Evolutionary conservation across 257 asterid genomes (phyloP), one percentile per base, ranked within the genome.

Genomic region (Knoxia roxburghii): DNA sequence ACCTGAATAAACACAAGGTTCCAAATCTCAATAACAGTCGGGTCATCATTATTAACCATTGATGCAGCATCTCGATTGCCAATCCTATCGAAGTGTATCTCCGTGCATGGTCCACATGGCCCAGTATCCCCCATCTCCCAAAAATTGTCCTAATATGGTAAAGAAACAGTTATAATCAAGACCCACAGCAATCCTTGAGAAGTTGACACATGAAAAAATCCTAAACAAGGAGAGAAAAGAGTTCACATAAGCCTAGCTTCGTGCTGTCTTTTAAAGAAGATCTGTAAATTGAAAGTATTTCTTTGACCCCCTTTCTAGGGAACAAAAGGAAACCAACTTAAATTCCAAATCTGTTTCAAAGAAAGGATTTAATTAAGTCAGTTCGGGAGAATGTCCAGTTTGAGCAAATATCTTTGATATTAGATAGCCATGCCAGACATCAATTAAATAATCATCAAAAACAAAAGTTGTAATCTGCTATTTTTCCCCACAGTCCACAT

Each of bases 101-200:
- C 99, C 1, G 99, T 87, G 79, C 98, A 94, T 63, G 99, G 99
- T 53, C 99, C 99, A 66, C 99, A 94, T 7, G 99, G 99, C 51
- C 99, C 99, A 17, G 99, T 87, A 81, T 94, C 99, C 61, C 99
- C 99, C 99, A 94, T 94, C 81, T 94, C 99, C 99, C 99, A 94
- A 70, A 94, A 94, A 57, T 94, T 90, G 82, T 94, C 99, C 98
- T 93, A 45, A 67, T 63, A 52, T 50, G 68, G 61, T 54, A 52
- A 41, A 54, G 72, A 7, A 65, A 70, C 52, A 71, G 60, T 48
- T 53, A 33, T 54, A 50, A 39, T 29, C 23, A 33, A 65, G 17
- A 21, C 46, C 39, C 37, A 24, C 21, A 54, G 4, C 27, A 50
- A 21, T 50, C 56, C 56, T 21, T 1, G 27, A n/a, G 65, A 60